Evolutionary conservation across 495 filamentous ascomycete genomes (phyloP).

Genomic region (Evansstolkia leycettana): DNA sequence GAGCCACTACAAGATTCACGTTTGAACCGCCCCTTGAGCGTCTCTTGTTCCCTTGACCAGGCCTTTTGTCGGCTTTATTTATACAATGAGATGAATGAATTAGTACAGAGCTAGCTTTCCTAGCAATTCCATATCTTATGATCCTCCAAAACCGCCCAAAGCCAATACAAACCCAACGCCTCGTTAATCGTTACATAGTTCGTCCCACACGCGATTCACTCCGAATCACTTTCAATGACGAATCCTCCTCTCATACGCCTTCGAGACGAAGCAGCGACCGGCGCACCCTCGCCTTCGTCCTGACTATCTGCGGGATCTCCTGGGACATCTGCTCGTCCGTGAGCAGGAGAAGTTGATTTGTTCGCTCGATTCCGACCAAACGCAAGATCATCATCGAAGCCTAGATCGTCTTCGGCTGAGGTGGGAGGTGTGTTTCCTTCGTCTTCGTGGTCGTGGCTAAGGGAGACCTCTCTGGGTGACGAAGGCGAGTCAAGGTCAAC

Average conservation of each 20-base stretch:
- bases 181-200: slow-evolving; percentile 17
- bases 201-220: slow-evolving; percentile 14
- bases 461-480: slow-evolving; percentile 9
- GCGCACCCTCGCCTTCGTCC: slow-evolving; percentile 23
- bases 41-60: too few relatives aligned
- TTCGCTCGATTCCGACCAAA: slow-evolving; percentile 17
- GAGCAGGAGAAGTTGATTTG: slow-evolving; percentile 3
- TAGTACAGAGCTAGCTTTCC: too few relatives aligned
- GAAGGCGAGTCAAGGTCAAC: slow-evolving; percentile 11
- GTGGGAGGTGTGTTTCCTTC: slow-evolving; percentile 18
- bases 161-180: slow-evolving; percentile 11
- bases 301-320: slow-evolving; percentile 5
- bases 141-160: too few relatives aligned
- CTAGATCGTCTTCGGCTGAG: slow-evolving; percentile 22
- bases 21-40: too few relatives aligned
- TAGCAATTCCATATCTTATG: too few relatives aligned
- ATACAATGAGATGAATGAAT: too few relatives aligned
- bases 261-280: slow-evolving; percentile 15
- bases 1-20: too few relatives aligned
- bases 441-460: slow-evolving; percentile 9
- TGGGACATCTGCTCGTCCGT: slow-evolving; percentile 3
- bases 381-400: slow-evolving; percentile 27
- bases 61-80: too few relatives aligned
- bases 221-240: slow-evolving; percentile 40
- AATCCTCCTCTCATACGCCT: slow-evolving; percentile 34